Conservation (phyloP, 2,329 filamentous ascomycete genomes). For the Colletotrichum neosansevieriae region DNA sequence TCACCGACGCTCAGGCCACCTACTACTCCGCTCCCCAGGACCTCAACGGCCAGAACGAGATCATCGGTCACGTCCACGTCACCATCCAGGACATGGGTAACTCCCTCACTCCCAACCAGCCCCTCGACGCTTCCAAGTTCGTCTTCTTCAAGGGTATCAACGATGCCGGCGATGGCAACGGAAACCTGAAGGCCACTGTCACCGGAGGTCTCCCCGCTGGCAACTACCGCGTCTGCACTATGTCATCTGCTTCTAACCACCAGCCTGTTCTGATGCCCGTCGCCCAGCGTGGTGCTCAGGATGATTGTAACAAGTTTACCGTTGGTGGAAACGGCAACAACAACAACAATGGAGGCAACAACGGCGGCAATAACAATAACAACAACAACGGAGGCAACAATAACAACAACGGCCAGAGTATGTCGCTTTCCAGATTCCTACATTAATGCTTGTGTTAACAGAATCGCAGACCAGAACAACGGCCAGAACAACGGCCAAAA, state of each 20-base stretch:
- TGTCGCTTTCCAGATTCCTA: not conserved
- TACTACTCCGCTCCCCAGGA: conserved; percentile 73
- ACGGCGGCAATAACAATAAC: conserved; percentile 32
- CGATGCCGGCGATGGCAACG: conserved; percentile 68
- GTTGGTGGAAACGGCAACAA: conserved; percentile 42
- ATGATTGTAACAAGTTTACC: conserved; percentile 63
- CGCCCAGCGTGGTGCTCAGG: conserved; percentile 74
- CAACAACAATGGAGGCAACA: conserved; percentile 38
- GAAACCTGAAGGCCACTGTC: conserved; percentile 65
- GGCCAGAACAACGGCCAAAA: conserved; percentile 39
- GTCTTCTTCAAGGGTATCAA: conserved; percentile 78
- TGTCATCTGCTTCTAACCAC: conserved; percentile 73
- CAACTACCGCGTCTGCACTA: conserved; percentile 75
- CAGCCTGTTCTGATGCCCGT: conserved; percentile 76
- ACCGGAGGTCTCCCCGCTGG: conserved; percentile 70
- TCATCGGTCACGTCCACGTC: conserved; percentile 71
- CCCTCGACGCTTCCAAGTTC: conserved; percentile 66
- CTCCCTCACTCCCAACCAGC: conserved; percentile 61
- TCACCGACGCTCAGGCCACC: conserved; percentile 70
- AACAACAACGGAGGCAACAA: conserved; percentile 40
- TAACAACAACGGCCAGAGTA: conserved; percentile 30
- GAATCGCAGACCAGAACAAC: conserved; percentile 40
- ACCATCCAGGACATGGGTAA: conserved; percentile 68
- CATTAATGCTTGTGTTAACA: not conserved
- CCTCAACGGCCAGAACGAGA: conserved; percentile 59